Base-by-base conservation (phyloP, 2,329 filamentous ascomycete genomes). In the Talaromyces sp. region DNA sequence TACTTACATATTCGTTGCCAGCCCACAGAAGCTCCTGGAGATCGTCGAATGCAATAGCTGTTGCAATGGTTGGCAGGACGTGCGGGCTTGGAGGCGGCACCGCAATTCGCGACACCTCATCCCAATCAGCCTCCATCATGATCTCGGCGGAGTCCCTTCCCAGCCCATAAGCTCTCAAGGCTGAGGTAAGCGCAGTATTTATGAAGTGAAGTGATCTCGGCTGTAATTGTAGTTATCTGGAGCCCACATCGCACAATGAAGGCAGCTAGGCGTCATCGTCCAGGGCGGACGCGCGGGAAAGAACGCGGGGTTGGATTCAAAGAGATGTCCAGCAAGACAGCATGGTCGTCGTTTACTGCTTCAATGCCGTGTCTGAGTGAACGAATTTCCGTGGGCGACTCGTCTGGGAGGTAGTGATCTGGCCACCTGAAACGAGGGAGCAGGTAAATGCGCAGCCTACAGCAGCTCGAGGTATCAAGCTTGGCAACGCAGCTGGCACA, bases 1-100 rank as follows among this genome's bases (percentile, higher is more conserved):
- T 41, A 78, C 86, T 82, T 83, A 95, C 92, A 83, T 89, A 92
- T 81, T 95, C 91, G 77, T 95, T 96, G 56, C 93, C 96, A 3
- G 89, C 88, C 95, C 96, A 99, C 62, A 99, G 80, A 41, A 99
- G 85, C 77, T 99, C 95, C 76, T 97, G 90, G 45, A 85, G 84
- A 65, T 90, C 90, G 77, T 99, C 95, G 78, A 99, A 99, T 57
- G 90, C 90, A 77, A 97, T 86, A 2, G 92, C 89, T 52, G 90
- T 89, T 70, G 92, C 87, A 65, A 87, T 87, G 24, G 90, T 90
- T 50, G 89, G 85, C 73, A 90, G 82, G 69, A 85, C 85, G 81
- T 90, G 88, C 73, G 87, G 83, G 74, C 87, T 89, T 73, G 90
- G 88, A 72, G 91, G 88, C 77, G 92, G 91, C 79, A 96, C 87